These are phyloP conservation scores for Sugiyamaella grinbergsii DNA, from an alignment of 1,139 yeast species.

Conservation along the genomic window DNA sequence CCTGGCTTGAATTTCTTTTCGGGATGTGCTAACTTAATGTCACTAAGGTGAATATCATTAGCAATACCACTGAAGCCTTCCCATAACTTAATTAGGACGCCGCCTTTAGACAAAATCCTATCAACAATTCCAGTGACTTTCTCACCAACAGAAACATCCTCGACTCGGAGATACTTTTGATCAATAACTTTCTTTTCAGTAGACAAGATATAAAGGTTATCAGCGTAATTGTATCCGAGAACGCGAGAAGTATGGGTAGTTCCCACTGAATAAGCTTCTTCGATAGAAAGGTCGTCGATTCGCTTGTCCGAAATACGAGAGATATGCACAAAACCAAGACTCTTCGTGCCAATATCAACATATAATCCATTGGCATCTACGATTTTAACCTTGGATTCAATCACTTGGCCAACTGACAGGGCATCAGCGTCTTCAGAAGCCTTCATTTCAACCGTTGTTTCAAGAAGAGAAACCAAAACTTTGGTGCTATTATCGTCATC, in stretches of 20 bases:
- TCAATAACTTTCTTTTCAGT: constrained; percentile 65
- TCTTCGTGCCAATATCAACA: constrained; percentile 45
- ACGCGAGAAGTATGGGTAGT: constrained; percentile 77
- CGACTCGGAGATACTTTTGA: constrained; percentile 63
- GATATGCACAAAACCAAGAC: constrained; percentile 49
- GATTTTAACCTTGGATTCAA: constrained; percentile 58
- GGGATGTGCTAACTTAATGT: constrained; percentile 79
- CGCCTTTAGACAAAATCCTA: constrained; percentile 67
- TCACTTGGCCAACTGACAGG: constrained; percentile 73
- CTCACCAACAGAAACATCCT: constrained; percentile 78
- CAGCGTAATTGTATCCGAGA: constrained; percentile 65
- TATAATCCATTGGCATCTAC: constrained; percentile 46
- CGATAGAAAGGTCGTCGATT: constrained; percentile 47
- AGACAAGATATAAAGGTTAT: constrained; percentile 66
- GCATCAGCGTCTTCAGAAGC: constrained; percentile 55
- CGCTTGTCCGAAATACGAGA: constrained; percentile 63
- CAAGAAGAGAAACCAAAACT: constrained; percentile 63
- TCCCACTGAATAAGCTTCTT: constrained; percentile 54
- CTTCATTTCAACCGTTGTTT: constrained; percentile 50
- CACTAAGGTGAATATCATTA: constrained; percentile 77
- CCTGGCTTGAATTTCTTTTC: constrained; percentile 91
- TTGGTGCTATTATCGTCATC: constrained; percentile 58
- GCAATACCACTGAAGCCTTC: constrained; percentile 75
- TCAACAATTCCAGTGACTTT: constrained; percentile 52
- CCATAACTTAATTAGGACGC: constrained; percentile 66